phyloP scores from a whole-genome alignment of 2,329 filamentous ascomycete species.

The Ampelomyces quisqualis region DNA sequence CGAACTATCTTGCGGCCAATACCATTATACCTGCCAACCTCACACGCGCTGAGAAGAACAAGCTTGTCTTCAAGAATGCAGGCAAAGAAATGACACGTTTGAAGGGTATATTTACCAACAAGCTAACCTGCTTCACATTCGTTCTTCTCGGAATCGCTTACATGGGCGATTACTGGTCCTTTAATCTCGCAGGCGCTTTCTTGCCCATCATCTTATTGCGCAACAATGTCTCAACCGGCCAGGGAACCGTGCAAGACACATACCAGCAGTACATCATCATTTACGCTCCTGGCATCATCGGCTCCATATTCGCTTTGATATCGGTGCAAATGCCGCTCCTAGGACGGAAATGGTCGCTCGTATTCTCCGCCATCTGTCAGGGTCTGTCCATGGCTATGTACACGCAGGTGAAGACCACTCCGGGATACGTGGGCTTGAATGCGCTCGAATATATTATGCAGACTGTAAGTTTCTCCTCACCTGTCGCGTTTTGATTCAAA shows the following conservation, averaged over 20 bases:
- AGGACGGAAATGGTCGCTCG: conserved; percentile 33
- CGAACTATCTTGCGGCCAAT: not conserved
- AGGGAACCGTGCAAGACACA: conserved; percentile 25
- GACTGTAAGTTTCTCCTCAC: conserved; percentile 27
- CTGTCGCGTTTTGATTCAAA: too few relatives aligned
- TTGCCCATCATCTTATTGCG: conserved; percentile 31
- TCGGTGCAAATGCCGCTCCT: conserved; percentile 31
- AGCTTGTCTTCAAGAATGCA: conserved; percentile 19
- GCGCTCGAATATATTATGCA: conserved; percentile 39
- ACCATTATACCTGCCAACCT: not conserved
- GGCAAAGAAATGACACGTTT: conserved; percentile 27
- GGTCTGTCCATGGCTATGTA: conserved; percentile 36
- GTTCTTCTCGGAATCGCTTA: conserved; percentile 30
- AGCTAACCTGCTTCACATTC: conserved; percentile 27
- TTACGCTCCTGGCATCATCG: conserved; percentile 32
- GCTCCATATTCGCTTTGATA: conserved; percentile 23
- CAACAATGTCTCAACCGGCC: conserved; percentile 32
- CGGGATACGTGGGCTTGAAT: conserved; percentile 31
- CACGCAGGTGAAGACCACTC: conserved; percentile 29
- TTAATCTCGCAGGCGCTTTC: conserved; percentile 31
- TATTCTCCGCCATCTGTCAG: conserved; percentile 30
- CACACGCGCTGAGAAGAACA: conserved; percentile 21
- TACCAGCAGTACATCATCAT: conserved; percentile 36
- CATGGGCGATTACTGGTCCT: conserved; percentile 39
- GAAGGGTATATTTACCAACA: conserved; percentile 33